Evolutionary conservation across 2,329 filamentous ascomycete species (phyloP).

Genomic region (Talaromyces funiculosus): DNA sequence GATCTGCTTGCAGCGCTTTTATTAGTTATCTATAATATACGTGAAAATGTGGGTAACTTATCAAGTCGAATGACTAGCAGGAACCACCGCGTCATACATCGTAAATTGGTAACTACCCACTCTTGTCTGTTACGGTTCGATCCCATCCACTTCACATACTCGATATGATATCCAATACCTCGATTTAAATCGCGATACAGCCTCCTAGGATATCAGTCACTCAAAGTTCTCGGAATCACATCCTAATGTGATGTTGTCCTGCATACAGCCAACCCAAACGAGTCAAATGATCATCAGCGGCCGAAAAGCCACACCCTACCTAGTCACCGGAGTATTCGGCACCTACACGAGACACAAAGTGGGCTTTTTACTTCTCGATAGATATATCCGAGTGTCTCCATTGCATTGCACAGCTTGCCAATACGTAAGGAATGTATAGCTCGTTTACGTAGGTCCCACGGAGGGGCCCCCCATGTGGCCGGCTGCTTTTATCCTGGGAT

Average conservation of each 20-base stretch:
- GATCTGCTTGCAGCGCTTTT: neutral
- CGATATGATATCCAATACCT: too few species aligned
- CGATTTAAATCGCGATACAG: too few species aligned
- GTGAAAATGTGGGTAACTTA: neutral
- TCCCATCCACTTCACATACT: too few species aligned
- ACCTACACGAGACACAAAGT: neutral
- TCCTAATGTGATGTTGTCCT: too few species aligned
- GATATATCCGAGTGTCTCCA: neutral
- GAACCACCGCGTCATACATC: neutral
- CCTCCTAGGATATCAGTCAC: too few species aligned
- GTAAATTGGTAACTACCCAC: neutral
- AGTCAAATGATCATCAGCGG: conserved; percentile 1
- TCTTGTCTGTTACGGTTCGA: too few species aligned
- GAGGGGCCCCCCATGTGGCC: conserved; percentile 8
- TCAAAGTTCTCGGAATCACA: too few species aligned
- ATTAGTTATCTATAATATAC: neutral
- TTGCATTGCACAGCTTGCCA: neutral
- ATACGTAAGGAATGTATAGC: neutral
- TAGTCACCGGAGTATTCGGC: neutral
- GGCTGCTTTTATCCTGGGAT: neutral
- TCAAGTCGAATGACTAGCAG: neutral
- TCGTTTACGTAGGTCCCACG: neutral
- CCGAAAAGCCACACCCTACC: neutral
- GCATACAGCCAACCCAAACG: neutral
- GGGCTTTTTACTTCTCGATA: neutral